A percentile compares a stretch with the other conserved stretches of the same genome.
Evolutionary conservation across 1,139 yeast genomes (phyloP).

Genomic region (Yamadazyma friedrichii): DNA sequence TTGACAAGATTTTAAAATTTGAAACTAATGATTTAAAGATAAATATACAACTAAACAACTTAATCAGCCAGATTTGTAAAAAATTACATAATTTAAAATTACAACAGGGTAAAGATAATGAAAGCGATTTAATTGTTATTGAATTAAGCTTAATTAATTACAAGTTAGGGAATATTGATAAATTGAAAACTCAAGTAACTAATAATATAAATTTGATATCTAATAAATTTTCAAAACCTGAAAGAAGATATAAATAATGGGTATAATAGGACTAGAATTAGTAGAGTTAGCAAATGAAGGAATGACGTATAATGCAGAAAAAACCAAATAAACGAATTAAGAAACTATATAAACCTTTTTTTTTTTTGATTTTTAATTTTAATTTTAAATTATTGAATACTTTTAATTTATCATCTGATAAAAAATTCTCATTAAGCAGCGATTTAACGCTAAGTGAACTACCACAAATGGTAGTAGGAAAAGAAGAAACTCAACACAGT

Average conservation of each 20-base stretch:
- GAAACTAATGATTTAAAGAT: conserved; percentile 11
- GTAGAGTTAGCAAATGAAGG: conserved; percentile 3
- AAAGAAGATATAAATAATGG: background rate
- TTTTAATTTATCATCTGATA: background rate
- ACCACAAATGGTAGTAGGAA: background rate
- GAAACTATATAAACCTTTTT: conserved; percentile 2
- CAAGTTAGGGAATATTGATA: conserved; percentile 26
- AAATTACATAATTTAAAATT: conserved; percentile 13
- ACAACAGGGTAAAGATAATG: conserved; percentile 1
- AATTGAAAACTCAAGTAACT: conserved; percentile 21
- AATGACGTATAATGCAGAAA: conserved; percentile 7
- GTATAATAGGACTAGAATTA: background rate
- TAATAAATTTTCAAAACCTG: conserved; percentile 10
- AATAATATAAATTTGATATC: conserved; percentile 12
- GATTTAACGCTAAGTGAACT: background rate
- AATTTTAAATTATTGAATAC: background rate
- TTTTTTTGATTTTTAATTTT: conserved; percentile 1
- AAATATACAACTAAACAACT: conserved; percentile 21
- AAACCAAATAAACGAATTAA: conserved; percentile 2
- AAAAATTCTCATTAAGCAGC: too few relatives aligned
- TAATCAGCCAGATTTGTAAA: conserved; percentile 26
- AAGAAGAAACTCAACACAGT: too few relatives aligned
- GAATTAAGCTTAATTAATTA: conserved; percentile 32
- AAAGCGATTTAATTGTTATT: conserved; percentile 21
- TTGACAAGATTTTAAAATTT: conserved; percentile 18